Base-by-base conservation (phyloP, 768 basidiomycete species). In the Phylloporus arenicola region DNA sequence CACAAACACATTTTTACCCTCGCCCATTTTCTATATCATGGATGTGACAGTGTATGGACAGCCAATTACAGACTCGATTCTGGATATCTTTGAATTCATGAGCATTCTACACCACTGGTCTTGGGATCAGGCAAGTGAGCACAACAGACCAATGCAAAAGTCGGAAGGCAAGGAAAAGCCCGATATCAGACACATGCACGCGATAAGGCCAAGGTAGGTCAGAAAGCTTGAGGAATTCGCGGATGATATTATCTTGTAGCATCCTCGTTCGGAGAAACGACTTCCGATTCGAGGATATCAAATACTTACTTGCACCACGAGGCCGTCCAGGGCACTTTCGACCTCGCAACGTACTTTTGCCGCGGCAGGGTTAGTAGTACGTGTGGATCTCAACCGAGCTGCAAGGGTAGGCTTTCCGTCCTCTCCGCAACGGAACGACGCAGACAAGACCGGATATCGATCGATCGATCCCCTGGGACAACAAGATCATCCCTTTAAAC, bases 41-140 rank as follows among this genome's bases (percentile, higher is more conserved):
- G 54, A 43, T 51, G 47, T 54, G 33, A 50, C 52, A 48, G 33
- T 55, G 40, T 63, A 58, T 52, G 56, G 61, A 60, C 54, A 54
- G 8, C 34, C 55, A 42, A 47, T 51, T 50, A 41, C 53, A 47
- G 50, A 30, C 44, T 33, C 27, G 16, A 39, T 47, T 37, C 48
- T 48, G 45, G 40, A 51, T 41, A 27, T 42, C 31, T 43, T 34
- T 29, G 40, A 43, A 41, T 45, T 25, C 22, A 20, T 22, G 43
- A 37, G 20, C 39, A 8, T 31, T 47, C 19, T 10, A 14, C 38
- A 27, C 17, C 6, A 9, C 16, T 20, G 13, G 7, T 31, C n/a
- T 41, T 35, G 48, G 17, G 38, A 34, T 17, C 11, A 29, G 20
- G 42, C 22, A 5, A 34, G 11, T 14, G 11, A 14, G 29, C n/a